Percentiles rank a stretch among this genome's conserved stretches.
Conservation (phyloP, 2,329 filamentous ascomycete species). For the Bipolaris bicolor region DNA sequence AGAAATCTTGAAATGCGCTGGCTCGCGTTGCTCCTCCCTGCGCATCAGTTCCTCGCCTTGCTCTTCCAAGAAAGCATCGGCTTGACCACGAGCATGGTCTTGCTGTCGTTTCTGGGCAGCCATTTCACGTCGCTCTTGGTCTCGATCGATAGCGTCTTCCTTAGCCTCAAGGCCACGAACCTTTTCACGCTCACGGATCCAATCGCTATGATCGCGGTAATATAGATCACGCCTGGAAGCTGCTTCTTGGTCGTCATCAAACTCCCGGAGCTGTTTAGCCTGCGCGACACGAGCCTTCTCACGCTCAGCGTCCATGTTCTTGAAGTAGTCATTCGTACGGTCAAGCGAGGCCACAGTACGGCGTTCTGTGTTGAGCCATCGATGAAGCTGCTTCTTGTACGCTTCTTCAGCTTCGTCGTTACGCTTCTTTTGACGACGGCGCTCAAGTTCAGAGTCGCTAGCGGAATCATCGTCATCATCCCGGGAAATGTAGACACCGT, state of each 20-base stretch:
- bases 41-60: conserved; percentile 74
- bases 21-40: conserved; percentile 58
- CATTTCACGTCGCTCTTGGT: conserved; percentile 76
- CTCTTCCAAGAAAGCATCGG: conserved; percentile 86
- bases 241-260: conserved; percentile 87
- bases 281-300: conserved; percentile 70
- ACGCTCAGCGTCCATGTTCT: conserved; percentile 71
- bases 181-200: conserved; percentile 78
- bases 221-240: conserved; percentile 76
- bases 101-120: conserved; percentile 72
- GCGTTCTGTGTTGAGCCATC: conserved; percentile 89
- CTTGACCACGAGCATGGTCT: conserved; percentile 81
- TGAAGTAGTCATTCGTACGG: conserved; percentile 80
- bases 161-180: conserved; percentile 76
- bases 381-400: conserved; percentile 83
- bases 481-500: conserved; percentile 59
- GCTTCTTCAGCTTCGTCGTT: conserved; percentile 78
- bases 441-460: conserved; percentile 83
- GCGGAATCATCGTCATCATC: conserved; percentile 89
- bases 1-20: conserved; percentile 84
- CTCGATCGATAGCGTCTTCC: conserved; percentile 82
- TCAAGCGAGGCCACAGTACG: conserved; percentile 83
- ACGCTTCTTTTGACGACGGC: conserved; percentile 71
- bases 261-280: conserved; percentile 75
- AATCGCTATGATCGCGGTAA: conserved; percentile 83